Evolutionary conservation across 2,329 filamentous ascomycete species (phyloP).

Genomic region (Beauveria rudraprayagi): DNA sequence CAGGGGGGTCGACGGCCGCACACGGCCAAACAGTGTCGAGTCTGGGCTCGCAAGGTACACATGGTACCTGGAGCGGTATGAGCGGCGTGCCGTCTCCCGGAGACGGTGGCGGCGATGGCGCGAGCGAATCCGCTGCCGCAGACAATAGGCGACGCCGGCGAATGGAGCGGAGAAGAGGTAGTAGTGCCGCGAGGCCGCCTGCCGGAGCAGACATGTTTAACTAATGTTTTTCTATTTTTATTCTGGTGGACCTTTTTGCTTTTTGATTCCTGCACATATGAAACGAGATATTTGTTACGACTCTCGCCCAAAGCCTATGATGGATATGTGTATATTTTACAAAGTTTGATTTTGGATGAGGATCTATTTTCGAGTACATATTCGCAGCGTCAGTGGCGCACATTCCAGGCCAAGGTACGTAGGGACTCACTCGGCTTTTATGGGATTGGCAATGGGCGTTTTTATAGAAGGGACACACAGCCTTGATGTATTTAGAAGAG

Average conservation of each 20-base stretch:
- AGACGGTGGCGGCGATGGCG: constrained; percentile 31
- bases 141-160: constrained; percentile 49
- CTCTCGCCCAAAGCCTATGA: constrained; percentile 7
- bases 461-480: background rate
- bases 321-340: constrained; percentile 17
- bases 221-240: constrained; percentile 14
- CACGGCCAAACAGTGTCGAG: constrained; percentile 38
- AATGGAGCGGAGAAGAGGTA: constrained; percentile 42
- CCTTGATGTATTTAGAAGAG: background rate
- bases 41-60: constrained; percentile 38
- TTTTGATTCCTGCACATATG: background rate
- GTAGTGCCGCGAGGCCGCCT: constrained; percentile 25
- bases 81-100: constrained; percentile 34
- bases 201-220: constrained; percentile 31
- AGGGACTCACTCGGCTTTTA: background rate
- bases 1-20: constrained; percentile 33
- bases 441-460: constrained; percentile 1
- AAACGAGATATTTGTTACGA: background rate
- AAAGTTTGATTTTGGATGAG: background rate
- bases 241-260: background rate
- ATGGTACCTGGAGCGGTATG: constrained; percentile 47
- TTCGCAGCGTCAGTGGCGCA: background rate
- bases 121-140: constrained; percentile 28
- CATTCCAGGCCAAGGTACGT: background rate
- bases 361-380: constrained; percentile 5